These are phyloP conservation scores for Ceratobasidium sp. DNA, from an alignment of 1,284 basidiomycete genomes.

Conservation along the genomic window DNA sequence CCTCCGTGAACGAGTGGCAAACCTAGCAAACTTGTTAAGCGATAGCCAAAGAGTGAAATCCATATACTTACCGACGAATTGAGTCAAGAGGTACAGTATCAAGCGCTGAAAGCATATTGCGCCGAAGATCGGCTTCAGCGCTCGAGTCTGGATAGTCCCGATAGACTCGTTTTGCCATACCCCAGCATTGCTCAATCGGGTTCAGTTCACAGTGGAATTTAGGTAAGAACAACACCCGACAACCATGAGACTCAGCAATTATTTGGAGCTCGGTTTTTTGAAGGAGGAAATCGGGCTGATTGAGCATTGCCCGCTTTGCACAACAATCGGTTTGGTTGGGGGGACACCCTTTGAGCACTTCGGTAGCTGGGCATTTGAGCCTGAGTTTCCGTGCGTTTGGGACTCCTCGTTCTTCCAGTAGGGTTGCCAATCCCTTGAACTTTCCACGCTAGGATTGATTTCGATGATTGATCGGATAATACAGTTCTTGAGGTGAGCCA, in stretches of 20 bases:
- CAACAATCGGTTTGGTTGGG: conserved; percentile 26
- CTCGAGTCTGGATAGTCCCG: conserved; percentile 22
- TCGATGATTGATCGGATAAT: too few relatives aligned
- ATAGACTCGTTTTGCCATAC: conserved; percentile 48
- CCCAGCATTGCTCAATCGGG: conserved; percentile 52
- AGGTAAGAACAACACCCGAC: conserved; percentile 20
- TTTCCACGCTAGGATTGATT: conserved; percentile 44
- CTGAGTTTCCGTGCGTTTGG: conserved; percentile 12
- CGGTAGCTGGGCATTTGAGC: conserved; percentile 37
- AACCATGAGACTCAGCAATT: too few relatives aligned
- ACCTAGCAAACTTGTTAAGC: too few relatives aligned
- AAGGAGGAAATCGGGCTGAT: too few relatives aligned
- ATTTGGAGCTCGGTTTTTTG: too few relatives aligned
- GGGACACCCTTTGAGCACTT: conserved; percentile 27
- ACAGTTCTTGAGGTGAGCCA: too few relatives aligned
- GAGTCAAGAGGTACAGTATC: conserved; percentile 42
- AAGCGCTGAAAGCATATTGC: conserved; percentile 43
- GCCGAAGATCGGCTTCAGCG: conserved; percentile 37
- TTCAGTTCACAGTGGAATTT: conserved; percentile 42
- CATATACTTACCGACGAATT: conserved; percentile 45
- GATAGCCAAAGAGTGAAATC: neutral
- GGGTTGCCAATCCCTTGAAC: conserved; percentile 52
- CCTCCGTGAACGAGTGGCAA: conserved; percentile 6
- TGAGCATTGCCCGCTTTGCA: too few relatives aligned
- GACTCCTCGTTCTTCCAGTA: conserved; percentile 48